A percentile compares a stretch with the other conserved stretches of the same genome.
Evolutionary conservation across 208 protist genomes (phyloP).

Genomic region (Lotmaria passim): DNA sequence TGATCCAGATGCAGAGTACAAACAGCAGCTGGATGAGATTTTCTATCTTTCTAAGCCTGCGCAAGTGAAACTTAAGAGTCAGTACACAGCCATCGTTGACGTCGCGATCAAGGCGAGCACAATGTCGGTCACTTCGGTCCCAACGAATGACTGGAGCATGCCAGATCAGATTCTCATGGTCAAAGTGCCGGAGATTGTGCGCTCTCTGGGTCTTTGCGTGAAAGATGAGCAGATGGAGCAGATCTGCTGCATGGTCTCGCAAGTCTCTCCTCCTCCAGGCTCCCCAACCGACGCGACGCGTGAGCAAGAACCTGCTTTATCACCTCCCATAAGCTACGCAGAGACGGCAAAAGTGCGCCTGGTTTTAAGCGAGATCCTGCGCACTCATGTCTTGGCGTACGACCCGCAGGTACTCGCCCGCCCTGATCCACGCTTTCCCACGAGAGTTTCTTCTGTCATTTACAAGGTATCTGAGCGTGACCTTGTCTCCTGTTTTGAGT

Average conservation of each 20-base stretch:
- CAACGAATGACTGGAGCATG: not conserved
- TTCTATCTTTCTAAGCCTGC: conserved; percentile 51
- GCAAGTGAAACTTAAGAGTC: conserved; percentile 12
- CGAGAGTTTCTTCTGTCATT: conserved; percentile 26
- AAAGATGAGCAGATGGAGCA: conserved; percentile 52
- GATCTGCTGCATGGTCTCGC: conserved; percentile 28
- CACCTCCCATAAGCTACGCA: not conserved
- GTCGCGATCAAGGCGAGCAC: conserved; percentile 25
- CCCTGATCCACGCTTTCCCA: conserved; percentile 28
- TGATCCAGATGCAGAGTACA: conserved; percentile 56
- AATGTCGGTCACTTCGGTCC: not conserved
- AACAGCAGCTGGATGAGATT: conserved; percentile 40
- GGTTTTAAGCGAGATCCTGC: conserved; percentile 30
- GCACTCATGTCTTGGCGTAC: conserved; percentile 32
- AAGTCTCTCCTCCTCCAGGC: not conserved
- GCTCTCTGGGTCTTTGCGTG: conserved; percentile 50
- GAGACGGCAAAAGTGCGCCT: conserved; percentile 26
- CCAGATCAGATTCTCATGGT: conserved; percentile 22
- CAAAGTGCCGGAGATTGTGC: conserved; percentile 54
- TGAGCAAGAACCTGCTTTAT: not conserved
- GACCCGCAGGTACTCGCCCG: conserved; percentile 31
- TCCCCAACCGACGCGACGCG: not conserved
- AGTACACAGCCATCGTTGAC: conserved; percentile 14
- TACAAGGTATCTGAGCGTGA: conserved; percentile 24
- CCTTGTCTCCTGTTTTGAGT: conserved; percentile 25